A percentile compares a stretch with the other conserved stretches of the same genome.
phyloP scores from a whole-genome alignment of 1,139 yeast genomes.

The Yamadazyma dushanensis region DNA sequence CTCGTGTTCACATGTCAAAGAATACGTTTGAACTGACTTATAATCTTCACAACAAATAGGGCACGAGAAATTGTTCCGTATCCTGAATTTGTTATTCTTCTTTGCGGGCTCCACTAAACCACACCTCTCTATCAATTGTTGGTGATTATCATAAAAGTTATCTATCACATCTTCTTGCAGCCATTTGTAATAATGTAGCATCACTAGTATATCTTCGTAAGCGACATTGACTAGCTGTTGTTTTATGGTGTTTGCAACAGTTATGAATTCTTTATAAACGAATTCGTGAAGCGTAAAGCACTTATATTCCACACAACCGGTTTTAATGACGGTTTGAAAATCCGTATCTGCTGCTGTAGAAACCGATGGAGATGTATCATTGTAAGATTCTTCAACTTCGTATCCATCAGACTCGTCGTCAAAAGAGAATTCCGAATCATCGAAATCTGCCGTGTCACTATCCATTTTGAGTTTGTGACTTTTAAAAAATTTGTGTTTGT shows the following conservation, averaged over 20 bases:
- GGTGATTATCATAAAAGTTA: conserved; percentile 57
- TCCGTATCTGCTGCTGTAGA: background rate
- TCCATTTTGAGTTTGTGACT: background rate
- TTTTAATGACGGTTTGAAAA: conserved; percentile 1
- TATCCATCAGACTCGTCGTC: conserved; percentile 17
- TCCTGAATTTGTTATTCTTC: conserved; percentile 18
- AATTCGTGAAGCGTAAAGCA: conserved; percentile 7
- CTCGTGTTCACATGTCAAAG: conserved; percentile 66
- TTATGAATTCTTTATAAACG: conserved; percentile 9
- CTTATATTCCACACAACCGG: conserved; percentile 5
- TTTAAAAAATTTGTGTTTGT: background rate
- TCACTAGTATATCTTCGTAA: conserved; percentile 41
- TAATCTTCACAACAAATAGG: conserved; percentile 68
- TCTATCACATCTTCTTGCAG: conserved; percentile 72
- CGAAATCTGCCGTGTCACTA: background rate
- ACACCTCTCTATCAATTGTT: conserved; percentile 41
- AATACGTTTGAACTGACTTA: conserved; percentile 41
- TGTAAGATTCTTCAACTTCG: background rate
- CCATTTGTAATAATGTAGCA: conserved; percentile 70
- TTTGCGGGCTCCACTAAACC: conserved; percentile 38
- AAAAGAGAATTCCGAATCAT: conserved; percentile 14
- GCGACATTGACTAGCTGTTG: conserved; percentile 7
- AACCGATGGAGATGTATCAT: too few species aligned
- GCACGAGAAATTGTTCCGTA: conserved; percentile 46
- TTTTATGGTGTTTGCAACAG: conserved; percentile 6